Evolutionary conservation across 2,329 filamentous ascomycete species (phyloP).

Genomic region (Coniochaeta prunicola): DNA sequence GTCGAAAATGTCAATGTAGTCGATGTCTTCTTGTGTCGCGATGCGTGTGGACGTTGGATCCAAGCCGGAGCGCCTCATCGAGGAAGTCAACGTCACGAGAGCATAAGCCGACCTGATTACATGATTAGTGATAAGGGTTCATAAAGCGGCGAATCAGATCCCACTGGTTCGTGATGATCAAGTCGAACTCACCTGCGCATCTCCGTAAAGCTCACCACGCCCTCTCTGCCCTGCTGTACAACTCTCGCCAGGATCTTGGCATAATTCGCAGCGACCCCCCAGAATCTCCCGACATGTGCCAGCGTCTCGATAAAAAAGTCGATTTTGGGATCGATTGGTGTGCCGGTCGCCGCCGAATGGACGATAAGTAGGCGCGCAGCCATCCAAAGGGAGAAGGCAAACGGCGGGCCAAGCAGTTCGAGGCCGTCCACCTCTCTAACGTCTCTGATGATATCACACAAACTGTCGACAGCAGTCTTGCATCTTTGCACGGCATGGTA

Average conservation of each 20-base stretch:
- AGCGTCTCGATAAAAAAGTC: slow-evolving; percentile 37
- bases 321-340: slow-evolving; percentile 27
- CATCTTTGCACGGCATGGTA: slow-evolving; percentile 38
- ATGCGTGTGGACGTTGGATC: slow-evolving; percentile 30
- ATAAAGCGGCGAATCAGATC: not conserved
- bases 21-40: slow-evolving; percentile 30
- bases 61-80: slow-evolving; percentile 26
- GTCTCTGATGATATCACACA: slow-evolving; percentile 34
- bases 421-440: slow-evolving; percentile 34
- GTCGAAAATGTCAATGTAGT: slow-evolving; percentile 36
- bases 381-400: slow-evolving; percentile 37
- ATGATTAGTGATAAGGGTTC: slow-evolving; percentile 5
- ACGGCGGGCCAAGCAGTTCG: slow-evolving; percentile 33
- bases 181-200: slow-evolving; percentile 30
- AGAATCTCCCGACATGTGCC: slow-evolving; percentile 31
- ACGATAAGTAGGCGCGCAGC: slow-evolving; percentile 32
- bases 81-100: slow-evolving; percentile 27
- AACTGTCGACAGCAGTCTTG: slow-evolving; percentile 33
- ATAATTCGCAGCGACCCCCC: slow-evolving; percentile 35
- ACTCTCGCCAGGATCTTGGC: slow-evolving; percentile 31
- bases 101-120: slow-evolving; percentile 25
- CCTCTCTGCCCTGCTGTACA: slow-evolving; percentile 26
- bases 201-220: slow-evolving; percentile 26
- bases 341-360: slow-evolving; percentile 29
- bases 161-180: not conserved